Evolutionary conservation across 192 early-diverging fungal genomes (phyloP), one percentile per base, ranked within the genome.

Genomic region (Podochytrium sp.): DNA sequence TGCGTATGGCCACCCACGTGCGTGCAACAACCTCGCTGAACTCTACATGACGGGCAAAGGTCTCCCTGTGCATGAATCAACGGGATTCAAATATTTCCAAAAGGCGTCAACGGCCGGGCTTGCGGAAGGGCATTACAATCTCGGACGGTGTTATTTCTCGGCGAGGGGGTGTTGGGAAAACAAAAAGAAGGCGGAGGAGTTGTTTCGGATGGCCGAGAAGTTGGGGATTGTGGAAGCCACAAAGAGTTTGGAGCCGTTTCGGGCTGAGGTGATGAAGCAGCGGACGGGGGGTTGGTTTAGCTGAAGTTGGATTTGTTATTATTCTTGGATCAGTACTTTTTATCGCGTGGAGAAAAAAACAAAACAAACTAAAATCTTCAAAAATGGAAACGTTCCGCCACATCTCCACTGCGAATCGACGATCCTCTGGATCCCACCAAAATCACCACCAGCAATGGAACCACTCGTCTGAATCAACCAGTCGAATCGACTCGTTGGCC

Each of bases 11-110:
- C 70, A 72, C 37, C 58, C 70, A 14, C 38, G 70, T 49, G 70
- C 70, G n/a, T 72, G 57, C 55, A 72, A 72, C 30, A 72, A 72
- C 42, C 39, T 72, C 5, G 70, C 57, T 12, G 70, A 72, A 61
- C 32, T 72, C 6, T 72, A 72, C 40, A 72, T 72, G 70, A 72
- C 70, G 20, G 70, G 70, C 7, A 72, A 61, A 30, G 70, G 70
- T 2, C 57, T 72, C 14, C 1, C 33, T 4, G 20, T 40, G 14
- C 42, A 61, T 32, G 70, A 72, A 33, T 16, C 39, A 30, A 58
- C 49, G 39, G 70, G 70, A 29, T 72, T 72, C 37, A 47, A 41
- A 58, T 72, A 61, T 40, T 72, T 72, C 39, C 38, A 61, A 40
- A 72, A 61, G 42, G 70, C 70, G 43, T 58, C 70, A 40, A 39